Evolutionary conservation across 2,329 filamentous ascomycete species (phyloP).

Genomic region (Cladosporium phlei): DNA sequence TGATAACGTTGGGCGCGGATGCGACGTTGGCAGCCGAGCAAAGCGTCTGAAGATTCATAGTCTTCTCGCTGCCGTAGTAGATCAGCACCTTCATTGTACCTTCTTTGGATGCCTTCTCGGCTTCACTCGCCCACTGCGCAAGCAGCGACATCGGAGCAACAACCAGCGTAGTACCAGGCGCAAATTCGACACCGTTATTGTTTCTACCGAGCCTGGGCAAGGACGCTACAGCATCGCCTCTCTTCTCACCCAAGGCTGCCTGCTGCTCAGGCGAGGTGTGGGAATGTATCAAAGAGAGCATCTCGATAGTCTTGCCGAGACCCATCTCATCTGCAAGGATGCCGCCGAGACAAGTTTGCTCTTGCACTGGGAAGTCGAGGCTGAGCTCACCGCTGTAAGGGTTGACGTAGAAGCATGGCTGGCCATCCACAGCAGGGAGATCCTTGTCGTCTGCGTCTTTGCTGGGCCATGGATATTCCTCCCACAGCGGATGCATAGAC

Average conservation of each 20-base stretch:
- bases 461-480: constrained; percentile 84
- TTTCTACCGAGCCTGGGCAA: constrained; percentile 59
- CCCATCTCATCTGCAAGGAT: constrained; percentile 97
- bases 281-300: constrained; percentile 87
- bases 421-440: constrained; percentile 59
- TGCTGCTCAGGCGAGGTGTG: constrained; percentile 55
- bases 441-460: constrained; percentile 83
- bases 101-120: constrained; percentile 79
- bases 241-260: constrained; percentile 24
- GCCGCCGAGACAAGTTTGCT: constrained; percentile 90
- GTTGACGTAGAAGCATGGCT: constrained; percentile 85
- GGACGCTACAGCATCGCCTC: constrained; percentile 49
- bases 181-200: constrained; percentile 56
- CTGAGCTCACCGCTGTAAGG: constrained; percentile 94
- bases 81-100: constrained; percentile 79
- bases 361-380: constrained; percentile 83
- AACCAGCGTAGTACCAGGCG: constrained; percentile 86
- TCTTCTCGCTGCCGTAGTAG: constrained; percentile 89
- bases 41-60: constrained; percentile 68
- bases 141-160: constrained; percentile 95
- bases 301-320: constrained; percentile 95
- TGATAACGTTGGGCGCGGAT: constrained; percentile 80
- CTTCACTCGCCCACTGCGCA: constrained; percentile 96
- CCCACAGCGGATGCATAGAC: constrained; percentile 97
- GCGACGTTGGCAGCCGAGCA: constrained; percentile 70